Evolutionary conservation across 345 rosid species (phyloP), one percentile per base, ranked within the genome.

Genomic region (Populus simonii): DNA sequence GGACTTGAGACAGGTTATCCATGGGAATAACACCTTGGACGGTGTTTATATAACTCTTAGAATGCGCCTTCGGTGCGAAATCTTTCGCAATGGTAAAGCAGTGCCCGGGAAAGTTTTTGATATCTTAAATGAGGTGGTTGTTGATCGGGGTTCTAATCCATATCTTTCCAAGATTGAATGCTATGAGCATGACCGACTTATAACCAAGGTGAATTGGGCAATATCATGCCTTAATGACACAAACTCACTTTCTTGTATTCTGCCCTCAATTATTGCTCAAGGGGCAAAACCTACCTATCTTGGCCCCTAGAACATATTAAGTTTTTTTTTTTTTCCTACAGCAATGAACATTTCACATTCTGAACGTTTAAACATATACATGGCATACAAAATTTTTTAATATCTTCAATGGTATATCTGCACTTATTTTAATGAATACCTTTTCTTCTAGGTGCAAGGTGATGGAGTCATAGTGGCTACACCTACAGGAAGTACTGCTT

Each of bases 401-500:
- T 17, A 59, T 57, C 17, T 80, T 49, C 53, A 31, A 66, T 22
- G 67, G 29, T 20, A 31, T 74, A 51, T 63, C 72, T 53, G 18
- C 71, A 70, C 65, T 39, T 45, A 76, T 67, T n/a, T 73, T 76
- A 49, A 68, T 73, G 70, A 73, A 15, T 67, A n/a, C 70, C 33
- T 51, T 63, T 39, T 81, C 71, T 75, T 75, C 74, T 75, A 96
- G 99, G 98, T 96, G 83, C 99, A 96, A 89, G 99, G 98, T 35
- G 99, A 96, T 81, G 98, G 99, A 84, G 98, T 95, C 73, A 95
- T 95, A 77, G 89, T 95, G 85, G 99, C 99, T 66, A 95, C 99
- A 75, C 99, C 99, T 72, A 95, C 99, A 22, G 99, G 99, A 75
- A 95, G 99, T 80, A 95, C 99, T 76, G 98, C 98, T 70, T 95